Percentiles rank a stretch among this genome's conserved stretches.
Evolutionary conservation across 2,329 filamentous ascomycete species (phyloP).

Genomic region (Colletotrichum paranaense): DNA sequence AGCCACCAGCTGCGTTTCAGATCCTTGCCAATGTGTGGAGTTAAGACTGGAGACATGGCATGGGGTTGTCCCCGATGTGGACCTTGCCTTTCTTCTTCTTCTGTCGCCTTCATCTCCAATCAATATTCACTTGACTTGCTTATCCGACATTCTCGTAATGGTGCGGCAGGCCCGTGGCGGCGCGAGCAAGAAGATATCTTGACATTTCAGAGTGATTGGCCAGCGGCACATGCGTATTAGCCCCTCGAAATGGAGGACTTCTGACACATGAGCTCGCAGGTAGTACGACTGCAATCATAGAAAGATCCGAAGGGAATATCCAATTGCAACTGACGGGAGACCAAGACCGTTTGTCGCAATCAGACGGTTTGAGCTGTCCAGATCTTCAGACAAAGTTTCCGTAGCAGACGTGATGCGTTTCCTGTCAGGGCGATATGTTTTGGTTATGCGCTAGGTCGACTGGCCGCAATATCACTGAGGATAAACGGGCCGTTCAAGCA

Average conservation of each 20-base stretch:
- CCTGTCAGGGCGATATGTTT: neutral
- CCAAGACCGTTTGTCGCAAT: neutral
- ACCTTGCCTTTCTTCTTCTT: neutral
- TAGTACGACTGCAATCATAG: neutral
- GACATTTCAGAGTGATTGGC: neutral
- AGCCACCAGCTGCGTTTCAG: slow-evolving; percentile 15
- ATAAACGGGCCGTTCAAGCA: neutral
- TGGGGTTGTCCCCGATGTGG: neutral
- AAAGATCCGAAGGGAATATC: neutral
- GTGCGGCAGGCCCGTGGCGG: neutral
- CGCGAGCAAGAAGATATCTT: neutral
- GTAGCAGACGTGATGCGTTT: neutral
- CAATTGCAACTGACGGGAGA: neutral
- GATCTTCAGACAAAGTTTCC: neutral
- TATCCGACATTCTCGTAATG: neutral
- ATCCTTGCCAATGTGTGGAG: slow-evolving; percentile 26
- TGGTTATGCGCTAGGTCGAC: neutral
- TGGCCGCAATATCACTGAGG: neutral
- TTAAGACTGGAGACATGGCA: neutral
- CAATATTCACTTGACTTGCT: neutral
- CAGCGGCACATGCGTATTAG: neutral
- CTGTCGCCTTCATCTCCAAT: neutral
- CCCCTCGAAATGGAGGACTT: neutral
- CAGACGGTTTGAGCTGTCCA: neutral
- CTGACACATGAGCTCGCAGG: neutral